phyloP scores from a whole-genome alignment of 2,329 filamentous ascomycete species.

The Phaeosphaeriaceae sp. region DNA sequence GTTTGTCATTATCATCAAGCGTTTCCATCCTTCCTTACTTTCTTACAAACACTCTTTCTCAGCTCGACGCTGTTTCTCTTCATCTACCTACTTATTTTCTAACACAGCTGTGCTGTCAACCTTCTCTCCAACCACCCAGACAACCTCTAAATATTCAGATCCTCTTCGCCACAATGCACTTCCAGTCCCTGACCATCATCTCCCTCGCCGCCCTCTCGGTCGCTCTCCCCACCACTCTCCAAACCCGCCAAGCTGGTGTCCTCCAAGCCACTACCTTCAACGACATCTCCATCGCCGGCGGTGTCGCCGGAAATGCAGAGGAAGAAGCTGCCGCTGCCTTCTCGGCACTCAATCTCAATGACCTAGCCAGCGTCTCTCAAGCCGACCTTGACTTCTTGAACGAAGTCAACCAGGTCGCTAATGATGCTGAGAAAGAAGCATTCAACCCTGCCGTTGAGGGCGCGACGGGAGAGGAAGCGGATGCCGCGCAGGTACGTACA shows the following conservation, averaged over 20 bases:
- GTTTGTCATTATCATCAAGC: slow-evolving; percentile 29
- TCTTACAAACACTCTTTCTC: slow-evolving; percentile 12
- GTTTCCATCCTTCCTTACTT: slow-evolving; percentile 17
- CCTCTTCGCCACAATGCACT: slow-evolving; percentile 34
- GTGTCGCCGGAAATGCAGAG: slow-evolving; percentile 10
- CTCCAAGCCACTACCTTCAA: slow-evolving; percentile 43
- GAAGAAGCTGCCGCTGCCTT: slow-evolving; percentile 56
- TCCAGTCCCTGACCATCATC: slow-evolving; percentile 34
- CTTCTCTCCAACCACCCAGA: slow-evolving; percentile 8
- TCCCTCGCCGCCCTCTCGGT: slow-evolving; percentile 36
- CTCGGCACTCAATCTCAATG: slow-evolving; percentile 57
- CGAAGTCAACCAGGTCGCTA: slow-evolving; percentile 61
- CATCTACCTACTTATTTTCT: slow-evolving; percentile 14
- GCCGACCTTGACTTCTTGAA: slow-evolving; percentile 62
- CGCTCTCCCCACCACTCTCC: slow-evolving; percentile 32
- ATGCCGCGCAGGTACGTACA: slow-evolving; percentile 50
- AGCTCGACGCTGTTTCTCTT: slow-evolving; percentile 41
- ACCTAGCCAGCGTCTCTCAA: slow-evolving; percentile 58
- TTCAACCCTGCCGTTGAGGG: slow-evolving; percentile 64
- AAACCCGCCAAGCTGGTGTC: slow-evolving; percentile 30
- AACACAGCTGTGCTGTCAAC: slow-evolving; percentile 37
- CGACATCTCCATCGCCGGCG: slow-evolving; percentile 54
- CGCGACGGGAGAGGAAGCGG: slow-evolving; percentile 54
- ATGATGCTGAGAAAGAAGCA: slow-evolving; percentile 61
- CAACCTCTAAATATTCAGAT: slow-evolving; percentile 1